Conservation (phyloP, 306 rosid genomes). For the Ormosia emarginata region DNA sequence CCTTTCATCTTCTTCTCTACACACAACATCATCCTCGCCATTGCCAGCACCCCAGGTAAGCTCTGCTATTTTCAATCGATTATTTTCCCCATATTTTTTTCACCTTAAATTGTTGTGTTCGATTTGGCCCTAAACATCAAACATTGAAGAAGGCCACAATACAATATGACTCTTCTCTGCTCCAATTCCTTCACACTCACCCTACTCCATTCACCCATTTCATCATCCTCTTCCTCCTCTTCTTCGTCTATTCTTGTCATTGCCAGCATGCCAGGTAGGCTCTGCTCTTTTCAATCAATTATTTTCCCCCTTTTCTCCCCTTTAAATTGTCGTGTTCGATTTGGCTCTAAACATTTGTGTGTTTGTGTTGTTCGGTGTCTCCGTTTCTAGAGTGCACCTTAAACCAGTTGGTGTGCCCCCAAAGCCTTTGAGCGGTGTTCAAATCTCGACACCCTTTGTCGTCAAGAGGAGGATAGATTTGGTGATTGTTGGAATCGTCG, state of each 20-base stretch:
- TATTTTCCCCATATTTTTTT: too few species aligned
- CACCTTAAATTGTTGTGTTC: too few species aligned
- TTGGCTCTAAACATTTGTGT: not conserved
- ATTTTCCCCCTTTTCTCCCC: too few species aligned
- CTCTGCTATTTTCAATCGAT: too few species aligned
- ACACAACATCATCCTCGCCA: too few species aligned
- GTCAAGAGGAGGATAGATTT: slow-evolving; percentile 1
- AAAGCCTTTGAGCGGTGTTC: slow-evolving; percentile 38
- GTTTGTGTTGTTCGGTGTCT: not conserved
- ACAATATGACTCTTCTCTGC: slow-evolving; percentile 55
- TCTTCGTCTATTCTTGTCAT: slow-evolving; percentile 5
- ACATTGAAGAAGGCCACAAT: too few species aligned
- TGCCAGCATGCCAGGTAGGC: slow-evolving; percentile 40
- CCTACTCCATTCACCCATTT: slow-evolving; percentile 27
- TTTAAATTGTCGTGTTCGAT: not conserved
- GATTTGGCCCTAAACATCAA: too few species aligned
- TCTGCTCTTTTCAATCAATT: not conserved
- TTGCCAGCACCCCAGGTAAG: too few species aligned
- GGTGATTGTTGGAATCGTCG: slow-evolving; percentile 11
- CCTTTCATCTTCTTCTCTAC: too few species aligned
- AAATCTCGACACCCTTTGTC: slow-evolving; percentile 23
- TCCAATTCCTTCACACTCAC: slow-evolving; percentile 45
- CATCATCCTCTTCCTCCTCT: slow-evolving; percentile 11
- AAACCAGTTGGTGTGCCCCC: slow-evolving; percentile 26
- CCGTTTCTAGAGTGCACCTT: slow-evolving; percentile 47